phyloP scores from a whole-genome alignment of 371 early-diverging fungal species.

The Parasitella parasitica region DNA sequence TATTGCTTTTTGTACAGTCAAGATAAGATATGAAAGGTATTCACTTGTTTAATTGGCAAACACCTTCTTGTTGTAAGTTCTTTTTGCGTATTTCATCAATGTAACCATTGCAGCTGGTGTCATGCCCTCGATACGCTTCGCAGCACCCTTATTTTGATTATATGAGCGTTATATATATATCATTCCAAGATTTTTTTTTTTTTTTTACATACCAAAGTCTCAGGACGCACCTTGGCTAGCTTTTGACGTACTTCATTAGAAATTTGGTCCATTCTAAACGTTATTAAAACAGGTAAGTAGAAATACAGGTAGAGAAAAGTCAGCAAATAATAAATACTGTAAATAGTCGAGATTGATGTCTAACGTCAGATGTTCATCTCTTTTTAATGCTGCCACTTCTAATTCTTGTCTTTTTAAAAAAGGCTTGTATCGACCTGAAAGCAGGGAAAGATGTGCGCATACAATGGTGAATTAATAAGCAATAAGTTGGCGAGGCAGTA shows the following conservation, averaged over 20 bases:
- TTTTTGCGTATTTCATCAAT: conserved; percentile 62
- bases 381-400: conserved; percentile 64
- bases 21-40: background rate
- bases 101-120: conserved; percentile 78
- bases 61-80: conserved; percentile 13
- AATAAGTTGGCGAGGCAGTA: background rate
- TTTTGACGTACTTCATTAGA: conserved; percentile 76
- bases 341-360: conserved; percentile 70
- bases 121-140: conserved; percentile 84
- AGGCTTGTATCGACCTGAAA: conserved; percentile 65
- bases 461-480: background rate
- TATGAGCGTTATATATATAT: too few relatives aligned
- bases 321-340: conserved; percentile 25
- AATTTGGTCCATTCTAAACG: conserved; percentile 58
- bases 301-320: background rate
- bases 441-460: too few relatives aligned
- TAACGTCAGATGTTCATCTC: conserved; percentile 66
- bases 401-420: conserved; percentile 66
- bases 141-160: conserved; percentile 63
- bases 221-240: conserved; percentile 65
- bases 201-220: conserved; percentile 59
- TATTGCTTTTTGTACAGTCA: background rate
- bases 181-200: too few relatives aligned
- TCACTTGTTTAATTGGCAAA: background rate
- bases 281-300: background rate